phyloP scores from a whole-genome alignment of 768 basidiomycete genomes.

The Boletellus emodensis region DNA sequence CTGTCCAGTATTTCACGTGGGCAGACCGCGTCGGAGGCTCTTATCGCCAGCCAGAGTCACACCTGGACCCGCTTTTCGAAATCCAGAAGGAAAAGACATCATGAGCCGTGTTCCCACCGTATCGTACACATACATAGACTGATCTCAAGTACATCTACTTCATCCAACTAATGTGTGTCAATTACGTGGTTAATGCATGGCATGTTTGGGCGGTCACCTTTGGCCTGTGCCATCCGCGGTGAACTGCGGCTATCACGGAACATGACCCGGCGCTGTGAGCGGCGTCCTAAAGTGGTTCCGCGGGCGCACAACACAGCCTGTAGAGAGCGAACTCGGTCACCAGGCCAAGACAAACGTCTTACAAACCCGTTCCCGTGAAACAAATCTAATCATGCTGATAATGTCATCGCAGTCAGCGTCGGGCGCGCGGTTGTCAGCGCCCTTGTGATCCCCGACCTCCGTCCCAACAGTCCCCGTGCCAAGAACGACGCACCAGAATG shows the following conservation, averaged over 20 bases:
- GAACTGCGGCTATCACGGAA: too few species aligned
- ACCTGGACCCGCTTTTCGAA: constrained; percentile 82
- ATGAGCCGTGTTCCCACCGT: constrained; percentile 1
- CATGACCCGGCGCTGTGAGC: too few species aligned
- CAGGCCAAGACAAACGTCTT: too few species aligned
- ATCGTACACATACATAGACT: constrained; percentile 1
- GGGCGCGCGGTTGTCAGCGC: background rate
- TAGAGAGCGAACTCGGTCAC: too few species aligned
- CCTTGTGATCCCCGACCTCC: background rate
- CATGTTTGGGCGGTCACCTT: background rate
- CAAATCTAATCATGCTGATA: background rate
- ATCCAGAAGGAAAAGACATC: constrained; percentile 30
- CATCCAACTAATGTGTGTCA: constrained; percentile 17
- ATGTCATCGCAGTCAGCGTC: background rate
- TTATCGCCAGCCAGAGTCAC: constrained; percentile 82
- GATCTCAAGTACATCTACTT: constrained; percentile 15
- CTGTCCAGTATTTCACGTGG: constrained; percentile 90
- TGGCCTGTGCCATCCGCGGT: too few species aligned
- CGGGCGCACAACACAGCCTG: too few species aligned
- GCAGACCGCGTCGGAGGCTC: constrained; percentile 81
- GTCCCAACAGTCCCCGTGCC: background rate
- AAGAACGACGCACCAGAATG: background rate
- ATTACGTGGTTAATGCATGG: constrained; percentile 1
- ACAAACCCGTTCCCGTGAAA: background rate
- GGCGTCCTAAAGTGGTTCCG: too few species aligned